Evolutionary conservation across 306 rosid species (phyloP), one percentile per base, ranked within the genome.

Genomic region (Abrus precatorius): DNA sequence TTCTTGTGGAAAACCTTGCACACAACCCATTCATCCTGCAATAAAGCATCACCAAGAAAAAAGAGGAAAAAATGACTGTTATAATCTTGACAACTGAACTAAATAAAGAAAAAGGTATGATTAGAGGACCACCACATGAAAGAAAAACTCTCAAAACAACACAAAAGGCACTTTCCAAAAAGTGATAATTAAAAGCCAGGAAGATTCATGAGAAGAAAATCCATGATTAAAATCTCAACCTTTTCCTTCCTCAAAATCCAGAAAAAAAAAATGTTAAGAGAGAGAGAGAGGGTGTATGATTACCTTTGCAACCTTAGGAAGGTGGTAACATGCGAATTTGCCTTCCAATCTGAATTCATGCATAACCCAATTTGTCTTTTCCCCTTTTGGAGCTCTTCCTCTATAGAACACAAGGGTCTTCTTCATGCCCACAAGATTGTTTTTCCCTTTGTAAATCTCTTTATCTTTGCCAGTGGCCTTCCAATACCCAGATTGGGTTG

Each of bases 351-450:
- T 82, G 67, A 84, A 94, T 47, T 94, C 97, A 68, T 94, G 98
- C 97, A 94, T 92, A 63, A 94, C 97, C 98, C 98, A 94, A 69
- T 91, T 91, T 43, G 92, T 85, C 56, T 94, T 94, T 63, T 87
- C 93, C 13, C 98, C 98, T 59, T 83, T 90, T 0, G 98, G 98
- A 57, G 98, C 98, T 87, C 98, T 88, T 20, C 97, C 98, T 81
- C 45, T 89, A 65, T 94, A 94, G 84, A 94, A 94, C 2, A 92
- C 98, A 6, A 94, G 91, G 28, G 98, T 94, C 85, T 94, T 94
- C 89, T 94, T 94, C 98, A 92, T 91, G 33, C 98, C 98, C 3
- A 89, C 90, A 2, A 94, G 87, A 43, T 82, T 85, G 28, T 63
- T 73, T 66, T 81, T 89, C n/a, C 90, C 88, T 69, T 82, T 87